Conservation (phyloP, 2,329 filamentous ascomycete species). For the Arthrobotrys sinensis region DNA sequence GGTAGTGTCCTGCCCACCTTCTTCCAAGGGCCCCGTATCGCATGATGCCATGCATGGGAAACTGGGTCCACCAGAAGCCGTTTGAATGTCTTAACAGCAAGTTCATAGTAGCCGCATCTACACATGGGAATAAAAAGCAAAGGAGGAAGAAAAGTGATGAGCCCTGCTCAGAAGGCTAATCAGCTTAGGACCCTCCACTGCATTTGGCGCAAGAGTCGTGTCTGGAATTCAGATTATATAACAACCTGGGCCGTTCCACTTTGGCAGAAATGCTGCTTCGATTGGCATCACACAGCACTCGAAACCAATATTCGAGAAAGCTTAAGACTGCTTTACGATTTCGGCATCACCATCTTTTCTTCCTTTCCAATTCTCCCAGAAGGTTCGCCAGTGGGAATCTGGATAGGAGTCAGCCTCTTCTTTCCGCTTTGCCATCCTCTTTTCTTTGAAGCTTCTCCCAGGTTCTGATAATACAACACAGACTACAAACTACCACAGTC, state of each 20-base stretch:
- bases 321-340: background rate
- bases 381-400: background rate
- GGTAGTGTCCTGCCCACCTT: slow-evolving; percentile 28
- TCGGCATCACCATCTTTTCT: background rate
- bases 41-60: slow-evolving; percentile 36
- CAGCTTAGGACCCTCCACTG: slow-evolving; percentile 37
- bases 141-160: slow-evolving; percentile 32
- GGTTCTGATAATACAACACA: slow-evolving; percentile 15
- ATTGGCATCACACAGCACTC: slow-evolving; percentile 37
- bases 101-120: slow-evolving; percentile 48
- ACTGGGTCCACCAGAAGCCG: slow-evolving; percentile 26
- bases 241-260: slow-evolving; percentile 58
- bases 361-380: background rate
- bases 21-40: slow-evolving; percentile 35
- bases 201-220: slow-evolving; percentile 38
- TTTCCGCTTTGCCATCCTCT: background rate
- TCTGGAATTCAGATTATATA: slow-evolving; percentile 54
- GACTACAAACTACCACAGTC: background rate
- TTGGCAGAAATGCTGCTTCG: slow-evolving; percentile 39
- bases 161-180: slow-evolving; percentile 53
- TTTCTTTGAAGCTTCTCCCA: background rate
- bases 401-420: background rate
- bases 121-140: slow-evolving; percentile 53
- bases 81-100: slow-evolving; percentile 32
- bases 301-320: slow-evolving; percentile 13